phyloP scores from a whole-genome alignment of 1,139 yeast species.

The Magnusiomyces suaveolens region DNA sequence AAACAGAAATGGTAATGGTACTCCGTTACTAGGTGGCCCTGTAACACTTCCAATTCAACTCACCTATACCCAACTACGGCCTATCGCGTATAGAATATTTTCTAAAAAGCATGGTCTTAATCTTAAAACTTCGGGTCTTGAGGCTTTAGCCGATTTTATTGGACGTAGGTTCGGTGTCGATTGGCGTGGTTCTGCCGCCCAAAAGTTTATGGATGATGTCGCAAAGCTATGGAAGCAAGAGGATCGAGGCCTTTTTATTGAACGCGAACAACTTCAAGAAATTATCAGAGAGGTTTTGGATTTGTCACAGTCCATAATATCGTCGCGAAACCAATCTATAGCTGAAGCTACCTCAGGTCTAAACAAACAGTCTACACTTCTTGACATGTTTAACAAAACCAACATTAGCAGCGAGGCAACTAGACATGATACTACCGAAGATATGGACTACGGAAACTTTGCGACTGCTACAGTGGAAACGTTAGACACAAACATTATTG shows the following conservation, averaged over 20 bases:
- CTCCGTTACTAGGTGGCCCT: background rate
- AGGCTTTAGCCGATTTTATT: slow-evolving; percentile 57
- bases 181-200: slow-evolving; percentile 68
- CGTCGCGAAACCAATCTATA: slow-evolving; percentile 4
- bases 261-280: slow-evolving; percentile 56
- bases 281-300: slow-evolving; percentile 47
- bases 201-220: slow-evolving; percentile 63
- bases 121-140: slow-evolving; percentile 76
- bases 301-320: slow-evolving; percentile 9
- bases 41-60: slow-evolving; percentile 56
- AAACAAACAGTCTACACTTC: slow-evolving; percentile 2
- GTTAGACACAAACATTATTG: slow-evolving; percentile 1
- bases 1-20: background rate
- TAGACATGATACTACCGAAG: background rate
- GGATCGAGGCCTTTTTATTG: slow-evolving; percentile 77
- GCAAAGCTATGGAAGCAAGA: slow-evolving; percentile 82
- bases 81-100: slow-evolving; percentile 78
- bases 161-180: slow-evolving; percentile 74
- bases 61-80: slow-evolving; percentile 74
- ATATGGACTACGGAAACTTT: background rate
- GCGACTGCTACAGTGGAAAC: background rate
- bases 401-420: background rate
- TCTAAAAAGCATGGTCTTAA: slow-evolving; percentile 91
- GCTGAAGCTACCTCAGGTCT: background rate
- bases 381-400: background rate